Percentiles rank a stretch among this genome's conserved stretches.
These are phyloP conservation scores for Vigna nakashimae DNA, from an alignment of 306 rosid species.

Conservation along the genomic window DNA sequence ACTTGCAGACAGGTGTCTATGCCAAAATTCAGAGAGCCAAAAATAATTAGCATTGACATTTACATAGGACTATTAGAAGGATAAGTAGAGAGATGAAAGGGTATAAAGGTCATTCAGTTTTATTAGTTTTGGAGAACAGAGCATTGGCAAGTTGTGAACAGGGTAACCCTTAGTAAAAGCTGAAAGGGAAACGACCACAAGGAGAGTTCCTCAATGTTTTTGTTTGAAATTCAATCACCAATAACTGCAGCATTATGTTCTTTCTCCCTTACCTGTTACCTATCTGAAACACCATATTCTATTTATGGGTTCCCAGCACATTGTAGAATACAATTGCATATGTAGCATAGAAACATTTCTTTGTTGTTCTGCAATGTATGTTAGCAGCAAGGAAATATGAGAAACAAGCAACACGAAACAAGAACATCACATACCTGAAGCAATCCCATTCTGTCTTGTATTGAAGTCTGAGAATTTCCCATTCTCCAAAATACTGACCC, in stretches of 20 bases:
- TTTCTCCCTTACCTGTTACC: background rate
- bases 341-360: slow-evolving; percentile 27
- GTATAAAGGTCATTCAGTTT: background rate
- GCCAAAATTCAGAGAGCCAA: background rate
- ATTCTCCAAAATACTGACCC: slow-evolving; percentile 97
- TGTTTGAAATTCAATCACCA: background rate
- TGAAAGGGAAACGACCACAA: slow-evolving; percentile 1
- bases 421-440: slow-evolving; percentile 80
- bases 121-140: slow-evolving; percentile 1
- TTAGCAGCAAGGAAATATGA: slow-evolving; percentile 33
- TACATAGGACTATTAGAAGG: background rate
- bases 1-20: slow-evolving; percentile 23
- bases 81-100: background rate
- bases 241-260: background rate
- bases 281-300: background rate
- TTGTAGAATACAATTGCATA: slow-evolving; percentile 25
- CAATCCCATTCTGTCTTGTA: slow-evolving; percentile 98
- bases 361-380: slow-evolving; percentile 22
- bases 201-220: background rate
- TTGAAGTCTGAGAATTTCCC: slow-evolving; percentile 95
- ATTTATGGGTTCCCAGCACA: background rate
- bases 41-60: background rate
- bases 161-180: background rate
- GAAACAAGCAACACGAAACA: slow-evolving; percentile 34
- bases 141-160: background rate